A percentile compares a stretch with the other conserved stretches of the same genome.
Conservation (phyloP, 495 filamentous ascomycete genomes). For the Aspergillus steynii region DNA sequence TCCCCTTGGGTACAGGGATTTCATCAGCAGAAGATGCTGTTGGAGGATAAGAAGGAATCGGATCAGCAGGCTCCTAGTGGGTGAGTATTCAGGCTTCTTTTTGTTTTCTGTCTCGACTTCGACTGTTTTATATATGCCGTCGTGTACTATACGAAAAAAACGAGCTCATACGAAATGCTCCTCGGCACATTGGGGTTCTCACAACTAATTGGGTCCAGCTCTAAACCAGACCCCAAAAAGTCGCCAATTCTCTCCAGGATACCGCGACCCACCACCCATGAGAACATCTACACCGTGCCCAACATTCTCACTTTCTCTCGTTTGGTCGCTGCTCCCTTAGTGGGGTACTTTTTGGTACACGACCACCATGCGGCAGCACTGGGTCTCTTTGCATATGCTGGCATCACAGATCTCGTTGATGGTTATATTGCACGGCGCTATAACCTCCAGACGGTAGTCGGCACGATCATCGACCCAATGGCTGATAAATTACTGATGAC, state of each 20-base stretch:
- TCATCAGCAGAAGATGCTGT: not conserved
- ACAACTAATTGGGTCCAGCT: constrained; percentile 9
- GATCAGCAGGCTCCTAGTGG: not conserved
- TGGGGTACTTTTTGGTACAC: constrained; percentile 87
- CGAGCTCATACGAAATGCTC: not conserved
- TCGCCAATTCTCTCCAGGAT: constrained; percentile 50
- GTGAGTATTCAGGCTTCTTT: not conserved
- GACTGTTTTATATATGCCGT: not conserved
- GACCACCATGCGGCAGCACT: constrained; percentile 75
- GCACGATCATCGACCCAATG: constrained; percentile 95
- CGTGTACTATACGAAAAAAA: no score
- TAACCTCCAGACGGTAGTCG: constrained; percentile 89
- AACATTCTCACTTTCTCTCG: constrained; percentile 90
- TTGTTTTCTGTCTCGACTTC: not conserved
- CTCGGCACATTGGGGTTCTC: not conserved
- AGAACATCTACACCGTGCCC: constrained; percentile 95
- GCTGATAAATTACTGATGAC: constrained; percentile 97
- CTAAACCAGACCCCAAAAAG: constrained; percentile 22
- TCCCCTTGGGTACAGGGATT: not conserved
- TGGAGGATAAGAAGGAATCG: not conserved
- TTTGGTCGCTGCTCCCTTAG: constrained; percentile 76
- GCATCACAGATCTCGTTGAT: constrained; percentile 86
- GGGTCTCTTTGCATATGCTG: constrained; percentile 87
- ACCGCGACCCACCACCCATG: constrained; percentile 54
- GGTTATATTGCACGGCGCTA: constrained; percentile 88